These are phyloP conservation scores for Umbelopsis sp. DNA, from an alignment of 192 early-diverging fungal species.

Conservation along the genomic window DNA sequence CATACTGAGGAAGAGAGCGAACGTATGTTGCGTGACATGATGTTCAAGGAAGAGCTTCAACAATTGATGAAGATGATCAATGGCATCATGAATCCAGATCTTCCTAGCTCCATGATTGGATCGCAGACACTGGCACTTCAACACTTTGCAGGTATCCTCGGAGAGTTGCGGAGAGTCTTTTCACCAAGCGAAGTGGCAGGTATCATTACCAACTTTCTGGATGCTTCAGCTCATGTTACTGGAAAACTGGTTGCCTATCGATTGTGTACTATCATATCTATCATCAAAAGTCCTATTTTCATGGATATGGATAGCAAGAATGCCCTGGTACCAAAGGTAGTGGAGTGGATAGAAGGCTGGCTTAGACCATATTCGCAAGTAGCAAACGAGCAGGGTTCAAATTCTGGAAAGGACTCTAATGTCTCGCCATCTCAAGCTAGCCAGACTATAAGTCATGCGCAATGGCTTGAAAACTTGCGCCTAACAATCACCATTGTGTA, in stretches of 20 bases:
- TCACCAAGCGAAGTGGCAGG: slow-evolving; percentile 33
- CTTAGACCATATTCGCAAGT: slow-evolving; percentile 39
- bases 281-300: slow-evolving; percentile 37
- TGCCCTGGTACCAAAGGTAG: slow-evolving; percentile 23
- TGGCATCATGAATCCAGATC: slow-evolving; percentile 49
- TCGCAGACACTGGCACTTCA: slow-evolving; percentile 61
- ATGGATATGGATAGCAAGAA: slow-evolving; percentile 28
- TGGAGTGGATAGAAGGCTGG: slow-evolving; percentile 37
- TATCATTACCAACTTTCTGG: slow-evolving; percentile 36
- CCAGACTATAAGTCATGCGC: slow-evolving; percentile 20
- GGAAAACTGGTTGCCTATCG: slow-evolving; percentile 37
- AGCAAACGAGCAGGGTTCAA: slow-evolving; percentile 29
- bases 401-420: neutral
- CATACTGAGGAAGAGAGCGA: slow-evolving; percentile 31
- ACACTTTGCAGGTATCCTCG: slow-evolving; percentile 45
- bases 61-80: slow-evolving; percentile 46
- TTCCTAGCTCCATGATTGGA: slow-evolving; percentile 57
- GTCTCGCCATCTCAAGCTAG: neutral
- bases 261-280: slow-evolving; percentile 29
- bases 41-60: slow-evolving; percentile 51
- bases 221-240: slow-evolving; percentile 34
- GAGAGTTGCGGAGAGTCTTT: slow-evolving; percentile 41
- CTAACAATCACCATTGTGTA: slow-evolving; percentile 40
- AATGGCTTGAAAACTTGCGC: slow-evolving; percentile 47
- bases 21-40: slow-evolving; percentile 8